Evolutionary conservation across 2,329 filamentous ascomycete genomes (phyloP).

Genomic region (Diaporthe helianthi): DNA sequence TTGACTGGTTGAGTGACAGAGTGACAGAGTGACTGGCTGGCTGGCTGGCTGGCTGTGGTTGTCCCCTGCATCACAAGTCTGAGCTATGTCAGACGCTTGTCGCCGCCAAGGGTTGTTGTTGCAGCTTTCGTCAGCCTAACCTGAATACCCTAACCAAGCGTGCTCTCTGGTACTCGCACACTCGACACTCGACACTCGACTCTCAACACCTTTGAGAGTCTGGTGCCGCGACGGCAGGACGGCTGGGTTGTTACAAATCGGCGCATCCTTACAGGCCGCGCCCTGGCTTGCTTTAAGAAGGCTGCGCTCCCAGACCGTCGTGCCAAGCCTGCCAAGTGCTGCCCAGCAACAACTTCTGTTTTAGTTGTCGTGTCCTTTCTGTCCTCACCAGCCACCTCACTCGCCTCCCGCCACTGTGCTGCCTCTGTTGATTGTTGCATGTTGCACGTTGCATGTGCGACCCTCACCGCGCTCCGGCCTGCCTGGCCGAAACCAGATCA

Average conservation of each 20-base stretch:
- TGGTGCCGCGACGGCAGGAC: not conserved
- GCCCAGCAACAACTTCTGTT: constrained; percentile 18
- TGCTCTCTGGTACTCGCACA: no score
- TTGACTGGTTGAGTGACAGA: no score
- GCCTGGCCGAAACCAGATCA: constrained; percentile 14
- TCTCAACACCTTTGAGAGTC: constrained; percentile 1
- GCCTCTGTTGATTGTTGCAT: not conserved
- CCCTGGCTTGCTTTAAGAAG: constrained; percentile 25
- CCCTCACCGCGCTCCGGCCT: not conserved
- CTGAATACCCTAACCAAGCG: not conserved
- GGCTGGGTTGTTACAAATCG: constrained; percentile 6
- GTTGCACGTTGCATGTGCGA: not conserved
- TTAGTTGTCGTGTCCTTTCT: not conserved
- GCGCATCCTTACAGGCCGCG: constrained; percentile 6
- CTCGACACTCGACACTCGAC: not conserved
- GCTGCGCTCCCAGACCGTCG: constrained; percentile 14
- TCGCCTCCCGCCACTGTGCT: not conserved
- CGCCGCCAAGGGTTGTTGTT: not conserved
- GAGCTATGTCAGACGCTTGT: constrained; percentile 8
- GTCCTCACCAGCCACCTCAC: not conserved
- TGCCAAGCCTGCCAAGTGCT: constrained; percentile 26
- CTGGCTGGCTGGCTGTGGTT: no score
- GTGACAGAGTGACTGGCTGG: no score
- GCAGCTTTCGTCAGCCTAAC: constrained; percentile 20
- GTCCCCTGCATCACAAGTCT: constrained; percentile 11